Conservation (phyloP, 2,329 filamentous ascomycete species). For the Juglanconis oblonga region DNA sequence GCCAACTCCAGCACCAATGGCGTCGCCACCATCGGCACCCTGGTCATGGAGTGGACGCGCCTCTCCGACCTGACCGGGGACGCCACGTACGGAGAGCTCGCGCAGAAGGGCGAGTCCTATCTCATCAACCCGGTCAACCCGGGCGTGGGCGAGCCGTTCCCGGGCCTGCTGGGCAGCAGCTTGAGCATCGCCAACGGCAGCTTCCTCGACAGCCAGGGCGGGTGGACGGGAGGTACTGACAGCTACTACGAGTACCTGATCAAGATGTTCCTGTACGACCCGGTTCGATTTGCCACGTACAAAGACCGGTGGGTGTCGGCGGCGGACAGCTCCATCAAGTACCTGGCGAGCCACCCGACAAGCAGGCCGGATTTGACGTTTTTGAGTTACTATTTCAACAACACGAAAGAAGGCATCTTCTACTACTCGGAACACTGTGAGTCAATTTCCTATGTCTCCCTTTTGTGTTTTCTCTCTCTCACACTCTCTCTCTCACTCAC, state of each 20-base stretch:
- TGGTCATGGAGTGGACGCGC: slow-evolving; percentile 81
- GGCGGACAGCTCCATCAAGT: slow-evolving; percentile 70
- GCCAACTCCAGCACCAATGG: slow-evolving; percentile 60
- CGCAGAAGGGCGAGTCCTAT: slow-evolving; percentile 66
- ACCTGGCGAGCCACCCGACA: slow-evolving; percentile 67
- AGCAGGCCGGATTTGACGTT: slow-evolving; percentile 71
- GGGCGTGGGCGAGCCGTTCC: slow-evolving; percentile 64
- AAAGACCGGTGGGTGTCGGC: slow-evolving; percentile 73
- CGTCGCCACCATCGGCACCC: slow-evolving; percentile 72
- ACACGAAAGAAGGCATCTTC: slow-evolving; percentile 30
- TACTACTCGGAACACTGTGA: slow-evolving; percentile 47
- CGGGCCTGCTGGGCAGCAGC: slow-evolving; percentile 69
- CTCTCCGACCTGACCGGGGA: slow-evolving; percentile 74
- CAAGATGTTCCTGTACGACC: slow-evolving; percentile 86
- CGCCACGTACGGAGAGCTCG: slow-evolving; percentile 61
- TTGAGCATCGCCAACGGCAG: slow-evolving; percentile 63
- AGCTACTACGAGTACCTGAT: slow-evolving; percentile 88
- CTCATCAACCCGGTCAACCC: slow-evolving; percentile 63
- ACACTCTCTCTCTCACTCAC: too few species aligned
- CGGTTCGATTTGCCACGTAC: slow-evolving; percentile 59
- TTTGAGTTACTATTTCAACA: slow-evolving; percentile 54
- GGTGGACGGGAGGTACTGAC: slow-evolving; percentile 76
- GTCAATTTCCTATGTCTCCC: slow-evolving; percentile 20
- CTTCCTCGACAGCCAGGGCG: slow-evolving; percentile 66
- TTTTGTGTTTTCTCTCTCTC: not conserved